These are phyloP conservation scores for Dendrobium officinale DNA, from an alignment of 106 monocot genomes.

Conservation along the genomic window DNA sequence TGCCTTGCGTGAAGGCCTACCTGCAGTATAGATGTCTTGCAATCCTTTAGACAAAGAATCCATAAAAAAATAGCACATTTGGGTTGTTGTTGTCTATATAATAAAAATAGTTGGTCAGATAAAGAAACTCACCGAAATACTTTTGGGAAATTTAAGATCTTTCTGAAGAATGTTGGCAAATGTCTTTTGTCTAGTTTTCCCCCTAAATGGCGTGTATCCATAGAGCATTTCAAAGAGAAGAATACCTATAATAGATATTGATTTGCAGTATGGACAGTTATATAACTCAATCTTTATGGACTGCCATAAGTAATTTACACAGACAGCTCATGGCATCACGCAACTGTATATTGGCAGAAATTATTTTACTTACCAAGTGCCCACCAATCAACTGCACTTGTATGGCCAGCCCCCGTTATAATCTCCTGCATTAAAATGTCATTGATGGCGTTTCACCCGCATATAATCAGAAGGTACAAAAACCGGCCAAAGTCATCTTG, in stretches of 20 bases:
- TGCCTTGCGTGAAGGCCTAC: constrained; percentile 64
- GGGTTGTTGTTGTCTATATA: background rate
- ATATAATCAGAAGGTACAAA: background rate
- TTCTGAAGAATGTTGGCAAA: constrained; percentile 97
- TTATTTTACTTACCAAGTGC: constrained; percentile 66
- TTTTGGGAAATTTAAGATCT: constrained; percentile 85
- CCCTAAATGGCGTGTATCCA: constrained; percentile 94
- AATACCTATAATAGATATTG: constrained; percentile 41
- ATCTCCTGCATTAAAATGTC: constrained; percentile 63
- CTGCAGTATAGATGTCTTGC: constrained; percentile 16
- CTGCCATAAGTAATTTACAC: background rate
- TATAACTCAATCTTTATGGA: background rate
- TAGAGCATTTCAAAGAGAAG: constrained; percentile 97
- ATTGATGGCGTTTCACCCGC: background rate
- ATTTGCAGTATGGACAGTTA: background rate
- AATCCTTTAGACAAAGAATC: background rate
- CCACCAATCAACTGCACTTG: constrained; percentile 99
- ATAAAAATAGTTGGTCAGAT: background rate
- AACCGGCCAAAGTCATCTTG: background rate
- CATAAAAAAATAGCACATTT: background rate
- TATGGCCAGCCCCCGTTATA: constrained; percentile 91
- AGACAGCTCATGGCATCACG: background rate
- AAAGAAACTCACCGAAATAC: constrained; percentile 38
- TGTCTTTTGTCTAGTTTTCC: constrained; percentile 91
- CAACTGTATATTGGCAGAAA: background rate